A percentile compares a stretch with the other conserved stretches of the same genome.
phyloP scores from a whole-genome alignment of 441 rosid genomes.

The Raphanus hybrid region DNA sequence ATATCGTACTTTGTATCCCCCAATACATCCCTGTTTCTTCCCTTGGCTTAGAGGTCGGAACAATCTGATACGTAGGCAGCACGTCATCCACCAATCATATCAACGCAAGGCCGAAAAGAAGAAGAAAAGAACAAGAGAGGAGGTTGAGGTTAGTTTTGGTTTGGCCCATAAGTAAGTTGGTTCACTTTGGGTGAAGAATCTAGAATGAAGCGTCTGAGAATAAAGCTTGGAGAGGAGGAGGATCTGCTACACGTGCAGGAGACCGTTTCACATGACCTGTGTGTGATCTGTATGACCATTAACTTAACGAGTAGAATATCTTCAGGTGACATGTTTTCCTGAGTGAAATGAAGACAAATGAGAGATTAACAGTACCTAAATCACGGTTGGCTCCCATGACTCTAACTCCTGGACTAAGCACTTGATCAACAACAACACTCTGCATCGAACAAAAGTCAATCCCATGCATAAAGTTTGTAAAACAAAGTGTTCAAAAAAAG shows the following conservation, averaged over 20 bases:
- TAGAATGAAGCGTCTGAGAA: neutral
- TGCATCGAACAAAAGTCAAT: slow-evolving; percentile 42
- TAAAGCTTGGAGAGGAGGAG: neutral
- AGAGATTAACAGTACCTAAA: slow-evolving; percentile 52
- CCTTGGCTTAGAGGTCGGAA: slow-evolving; percentile 72
- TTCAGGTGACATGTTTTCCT: no score
- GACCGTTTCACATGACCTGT: neutral
- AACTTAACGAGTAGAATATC: no score
- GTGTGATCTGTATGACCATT: slow-evolving; percentile 54
- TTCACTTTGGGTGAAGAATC: neutral
- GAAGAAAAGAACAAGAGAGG: no score
- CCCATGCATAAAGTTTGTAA: no score
- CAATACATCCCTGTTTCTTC: slow-evolving; percentile 84
- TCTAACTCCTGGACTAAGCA: slow-evolving; percentile 77
- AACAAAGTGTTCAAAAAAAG: no score
- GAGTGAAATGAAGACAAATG: no score
- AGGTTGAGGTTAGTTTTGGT: no score
- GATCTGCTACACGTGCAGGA: neutral
- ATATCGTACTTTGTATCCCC: slow-evolving; percentile 95
- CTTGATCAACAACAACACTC: slow-evolving; percentile 77
- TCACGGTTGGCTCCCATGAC: slow-evolving; percentile 81
- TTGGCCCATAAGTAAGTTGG: neutral
- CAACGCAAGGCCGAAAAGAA: neutral
- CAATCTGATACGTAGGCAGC: slow-evolving; percentile 47
- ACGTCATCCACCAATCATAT: slow-evolving; percentile 30